Evolutionary conservation across 2,329 filamentous ascomycete species (phyloP), one percentile per base, ranked within the genome.

Genomic region (Ceratocystis cubensis): DNA sequence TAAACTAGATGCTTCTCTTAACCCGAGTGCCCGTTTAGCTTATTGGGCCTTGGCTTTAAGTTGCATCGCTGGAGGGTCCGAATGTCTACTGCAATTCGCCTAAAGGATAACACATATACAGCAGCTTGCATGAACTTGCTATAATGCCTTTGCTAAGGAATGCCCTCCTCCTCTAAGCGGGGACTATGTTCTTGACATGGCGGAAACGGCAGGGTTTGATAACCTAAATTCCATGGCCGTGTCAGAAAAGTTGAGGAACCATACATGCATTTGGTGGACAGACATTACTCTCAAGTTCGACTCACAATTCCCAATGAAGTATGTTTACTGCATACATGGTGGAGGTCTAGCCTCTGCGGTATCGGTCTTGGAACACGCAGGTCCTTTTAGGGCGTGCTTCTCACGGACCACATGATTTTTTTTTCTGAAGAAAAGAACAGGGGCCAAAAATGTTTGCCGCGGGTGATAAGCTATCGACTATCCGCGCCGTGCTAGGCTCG

Each of bases 321-420:
- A 25, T 50, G 20, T 48, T 48, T 10, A 5, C 25, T 57, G 53
- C 22, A 30, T 28, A 30, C 33, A 10, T 37, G 33, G 33, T 37
- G 8, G 33, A 37, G 33, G 22, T 30, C 53, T 30, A 30, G 53
- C 17, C n/a, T 17, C 53, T 25, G 53, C 53, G 53, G 53, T 57
- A 57, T 57, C 53, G 53, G 53, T 30, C 25, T 3, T 57, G 53
- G 53, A 33, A 57, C 28, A 57, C 33, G 53, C 53, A 57, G 25
- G 53, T 6, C 15, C 20, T 57, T 30, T 8, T 17, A 30, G 30
- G 13, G 53, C 25, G 25, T 57, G 53, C 6, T 57, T 57, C 25
- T 57, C 53, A 57, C 53, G 53, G 53, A 13, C 53, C 53, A 57
- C 53, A 17, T 57, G 53, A 37, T 17, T 8, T n/a, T 17, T n/a